A percentile compares a stretch with the other conserved stretches of the same genome.
These are phyloP conservation scores for Diaporthe aspalathi DNA, from an alignment of 2,329 filamentous ascomycete genomes.

Conservation along the genomic window DNA sequence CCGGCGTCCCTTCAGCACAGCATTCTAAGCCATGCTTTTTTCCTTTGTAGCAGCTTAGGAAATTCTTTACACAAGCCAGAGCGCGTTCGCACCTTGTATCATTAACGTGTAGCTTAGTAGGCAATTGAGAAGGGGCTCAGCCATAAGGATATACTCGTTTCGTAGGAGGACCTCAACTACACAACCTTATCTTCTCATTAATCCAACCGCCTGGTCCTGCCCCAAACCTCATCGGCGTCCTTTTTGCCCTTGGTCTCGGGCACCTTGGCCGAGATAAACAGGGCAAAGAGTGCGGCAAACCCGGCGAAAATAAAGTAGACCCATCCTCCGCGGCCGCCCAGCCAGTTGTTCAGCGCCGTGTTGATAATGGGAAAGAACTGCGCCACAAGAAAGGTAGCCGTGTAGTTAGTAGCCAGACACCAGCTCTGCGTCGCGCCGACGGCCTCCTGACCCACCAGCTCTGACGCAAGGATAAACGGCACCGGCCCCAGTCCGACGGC, in stretches of 20 bases:
- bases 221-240: conserved; percentile 92
- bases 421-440: conserved; percentile 93
- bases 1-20: background rate
- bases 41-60: background rate
- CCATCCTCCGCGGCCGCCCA: conserved; percentile 76
- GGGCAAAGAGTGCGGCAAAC: conserved; percentile 74
- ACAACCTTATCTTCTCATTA: conserved; percentile 43
- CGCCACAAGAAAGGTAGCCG: conserved; percentile 90
- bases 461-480: conserved; percentile 92
- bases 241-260: conserved; percentile 91
- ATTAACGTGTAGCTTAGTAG: background rate
- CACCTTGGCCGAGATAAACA: conserved; percentile 79
- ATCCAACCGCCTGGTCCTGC: conserved; percentile 67
- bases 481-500: conserved; percentile 92
- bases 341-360: conserved; percentile 70
- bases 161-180: background rate
- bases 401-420: conserved; percentile 87
- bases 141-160: background rate
- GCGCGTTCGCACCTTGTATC: background rate
- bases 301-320: conserved; percentile 93
- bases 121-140: background rate
- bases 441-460: conserved; percentile 89
- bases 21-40: background rate
- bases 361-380: conserved; percentile 95
- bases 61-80: background rate